Percentiles rank a stretch among this genome's conserved stretches.
phyloP scores from a whole-genome alignment of 2,329 filamentous ascomycete species.

The Ceratocystis harringtonii region DNA sequence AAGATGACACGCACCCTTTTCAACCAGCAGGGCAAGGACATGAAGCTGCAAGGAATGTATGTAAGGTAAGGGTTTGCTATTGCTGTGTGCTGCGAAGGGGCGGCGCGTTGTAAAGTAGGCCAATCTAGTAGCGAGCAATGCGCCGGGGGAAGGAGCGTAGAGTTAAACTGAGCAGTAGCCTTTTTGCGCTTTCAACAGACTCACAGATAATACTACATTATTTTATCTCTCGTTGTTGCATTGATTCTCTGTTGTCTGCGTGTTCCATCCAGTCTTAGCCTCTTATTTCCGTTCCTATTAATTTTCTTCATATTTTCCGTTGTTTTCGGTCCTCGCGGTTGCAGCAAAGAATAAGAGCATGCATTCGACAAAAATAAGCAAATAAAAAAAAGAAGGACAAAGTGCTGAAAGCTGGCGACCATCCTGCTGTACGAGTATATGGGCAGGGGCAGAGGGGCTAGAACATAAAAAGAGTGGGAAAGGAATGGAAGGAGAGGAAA shows the following conservation, averaged over 20 bases:
- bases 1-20: background rate
- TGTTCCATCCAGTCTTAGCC: background rate
- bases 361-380: background rate
- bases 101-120: too few species aligned
- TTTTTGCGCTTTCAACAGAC: background rate
- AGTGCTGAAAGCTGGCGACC: background rate
- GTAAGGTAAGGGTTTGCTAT: too few species aligned
- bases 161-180: background rate
- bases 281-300: background rate
- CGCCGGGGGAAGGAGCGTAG: conserved; percentile 13
- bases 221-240: background rate
- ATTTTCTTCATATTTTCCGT: background rate
- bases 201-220: background rate
- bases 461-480: background rate
- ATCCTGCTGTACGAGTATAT: background rate
- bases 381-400: too few species aligned
- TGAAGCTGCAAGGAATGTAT: background rate
- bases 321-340: background rate
- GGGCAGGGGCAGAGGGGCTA: background rate
- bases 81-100: too few species aligned
- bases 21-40: background rate
- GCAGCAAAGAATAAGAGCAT: background rate
- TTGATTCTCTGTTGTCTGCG: background rate
- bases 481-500: background rate
- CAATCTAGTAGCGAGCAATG: conserved; percentile 12